Base-by-base conservation (phyloP, 164 flowering plant genomes). In the Nymphaea colorata region DNA sequence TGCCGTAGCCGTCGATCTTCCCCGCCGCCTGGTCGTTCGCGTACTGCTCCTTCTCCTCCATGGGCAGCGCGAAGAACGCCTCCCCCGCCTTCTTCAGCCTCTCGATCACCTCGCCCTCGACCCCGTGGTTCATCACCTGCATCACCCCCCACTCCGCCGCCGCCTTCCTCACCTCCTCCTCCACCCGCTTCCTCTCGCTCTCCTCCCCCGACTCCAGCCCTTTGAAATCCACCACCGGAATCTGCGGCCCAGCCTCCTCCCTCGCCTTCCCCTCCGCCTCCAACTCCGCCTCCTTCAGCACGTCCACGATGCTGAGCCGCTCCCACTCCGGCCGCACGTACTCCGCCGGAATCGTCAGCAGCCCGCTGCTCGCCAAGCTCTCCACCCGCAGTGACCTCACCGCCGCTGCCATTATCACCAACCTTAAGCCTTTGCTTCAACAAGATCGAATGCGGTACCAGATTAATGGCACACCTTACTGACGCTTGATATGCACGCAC, bases 111-210 rank as follows among this genome's bases (percentile, higher is more conserved):
- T 83, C 89, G 4, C 79, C 79, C 0, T 87, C n/a, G 44, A 93
- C 82, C 16, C 98, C 98, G 73, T 90, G 96, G 86, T 91, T 91
- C 44, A 87, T 80, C 0, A 94, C 77, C 76, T 89, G 91, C 76
- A 78, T 72, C 45, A 78, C 81, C n/a, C 78, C 97, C 97, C 97
- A 94, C 4, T 88, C 90, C 43, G 12, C 67, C 0, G 97, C 88
- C 0, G 93, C 98, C 67, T 69, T 78, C 78, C 75, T 84, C 67
- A 89, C 64, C 74, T 81, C 85, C 68, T 83, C 82, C 43, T 72
- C 62, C 69, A 86, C 82, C 67, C 65, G 79, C 62, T 70, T 77
- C 5, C 86, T 74, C 4, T 68, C 81, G 3, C 14, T 61, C 42
- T 72, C 18, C 70, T 93, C 88, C 42, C 76, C 85, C 0, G 91